Percentiles rank a stretch among this genome's conserved stretches.
Evolutionary conservation across 805 yeast genomes (phyloP).

Genomic region (Jamesozyma lodderae): DNA sequence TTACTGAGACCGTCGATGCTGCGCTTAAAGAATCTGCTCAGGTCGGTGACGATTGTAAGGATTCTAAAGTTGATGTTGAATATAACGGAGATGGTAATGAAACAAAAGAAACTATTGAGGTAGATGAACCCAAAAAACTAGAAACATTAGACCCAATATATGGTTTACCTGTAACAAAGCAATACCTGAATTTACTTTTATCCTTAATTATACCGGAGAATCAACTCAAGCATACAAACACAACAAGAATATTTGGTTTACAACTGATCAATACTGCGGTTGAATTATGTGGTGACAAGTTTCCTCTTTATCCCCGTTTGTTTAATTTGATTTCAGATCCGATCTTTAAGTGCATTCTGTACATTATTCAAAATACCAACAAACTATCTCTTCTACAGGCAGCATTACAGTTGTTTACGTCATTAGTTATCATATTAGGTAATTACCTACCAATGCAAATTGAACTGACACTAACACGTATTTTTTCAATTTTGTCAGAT

Average conservation of each 20-base stretch:
- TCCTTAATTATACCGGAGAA: constrained; percentile 77
- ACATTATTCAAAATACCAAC: constrained; percentile 62
- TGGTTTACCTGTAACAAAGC: constrained; percentile 68
- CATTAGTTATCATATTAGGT: constrained; percentile 60
- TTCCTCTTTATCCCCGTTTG: constrained; percentile 54
- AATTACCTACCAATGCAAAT: constrained; percentile 65
- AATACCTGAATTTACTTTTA: constrained; percentile 63
- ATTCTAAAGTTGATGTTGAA: constrained; percentile 3
- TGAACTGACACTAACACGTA: constrained; percentile 58
- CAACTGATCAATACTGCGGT: constrained; percentile 67
- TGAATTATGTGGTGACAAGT: constrained; percentile 64
- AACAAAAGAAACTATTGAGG: constrained; percentile 5
- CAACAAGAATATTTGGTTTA: constrained; percentile 76
- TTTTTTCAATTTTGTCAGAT: constrained; percentile 48
- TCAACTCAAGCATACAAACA: constrained; percentile 76
- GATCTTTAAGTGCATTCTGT: constrained; percentile 77
- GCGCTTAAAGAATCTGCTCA: neutral
- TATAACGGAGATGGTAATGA: constrained; percentile 2
- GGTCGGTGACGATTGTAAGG: neutral
- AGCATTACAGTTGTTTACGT: constrained; percentile 65
- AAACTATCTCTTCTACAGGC: constrained; percentile 65
- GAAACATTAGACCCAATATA: constrained; percentile 35
- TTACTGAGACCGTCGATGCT: neutral
- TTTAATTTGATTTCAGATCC: constrained; percentile 66
- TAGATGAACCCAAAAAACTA: constrained; percentile 6